A percentile compares a stretch with the other conserved stretches of the same genome.
These are phyloP conservation scores for Tolypocladium cylindrosporum DNA, from an alignment of 2,329 filamentous ascomycete species.

Conservation along the genomic window DNA sequence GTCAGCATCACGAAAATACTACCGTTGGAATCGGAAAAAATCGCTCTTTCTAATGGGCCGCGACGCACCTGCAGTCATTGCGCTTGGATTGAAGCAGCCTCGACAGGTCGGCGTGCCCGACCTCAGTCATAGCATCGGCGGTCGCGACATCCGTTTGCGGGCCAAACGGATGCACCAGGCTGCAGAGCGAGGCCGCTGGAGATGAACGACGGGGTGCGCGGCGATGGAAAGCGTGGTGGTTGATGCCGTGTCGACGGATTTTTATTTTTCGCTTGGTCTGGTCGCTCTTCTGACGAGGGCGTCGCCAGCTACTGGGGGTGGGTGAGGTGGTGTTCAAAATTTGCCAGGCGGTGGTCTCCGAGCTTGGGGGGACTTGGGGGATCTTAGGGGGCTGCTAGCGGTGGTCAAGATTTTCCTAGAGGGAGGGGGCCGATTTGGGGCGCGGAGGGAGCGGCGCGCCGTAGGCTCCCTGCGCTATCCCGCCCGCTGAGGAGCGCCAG, in stretches of 20 bases:
- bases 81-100: conserved; percentile 57
- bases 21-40: conserved; percentile 40
- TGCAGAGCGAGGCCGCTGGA: conserved; percentile 13
- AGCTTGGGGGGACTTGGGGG: conserved; percentile 1
- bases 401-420: conserved; percentile 2
- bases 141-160: conserved; percentile 60
- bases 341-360: conserved; percentile 15
- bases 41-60: conserved; percentile 32
- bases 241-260: conserved; percentile 21
- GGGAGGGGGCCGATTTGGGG: not conserved
- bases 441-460: not conserved
- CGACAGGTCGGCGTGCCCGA: conserved; percentile 54
- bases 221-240: conserved; percentile 20
- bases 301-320: conserved; percentile 14
- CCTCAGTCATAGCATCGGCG: conserved; percentile 62
- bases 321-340: conserved; percentile 20
- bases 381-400: conserved; percentile 4
- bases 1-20: conserved; percentile 34
- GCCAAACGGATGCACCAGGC: conserved; percentile 44
- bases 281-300: conserved; percentile 13
- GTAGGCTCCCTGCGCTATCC: not conserved
- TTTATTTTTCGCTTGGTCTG: conserved; percentile 12
- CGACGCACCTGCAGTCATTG: conserved; percentile 49
- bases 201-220: conserved; percentile 16
- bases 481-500: not conserved